Evolutionary conservation across 768 basidiomycete genomes (phyloP).

Genomic region (Serendipita indica): DNA sequence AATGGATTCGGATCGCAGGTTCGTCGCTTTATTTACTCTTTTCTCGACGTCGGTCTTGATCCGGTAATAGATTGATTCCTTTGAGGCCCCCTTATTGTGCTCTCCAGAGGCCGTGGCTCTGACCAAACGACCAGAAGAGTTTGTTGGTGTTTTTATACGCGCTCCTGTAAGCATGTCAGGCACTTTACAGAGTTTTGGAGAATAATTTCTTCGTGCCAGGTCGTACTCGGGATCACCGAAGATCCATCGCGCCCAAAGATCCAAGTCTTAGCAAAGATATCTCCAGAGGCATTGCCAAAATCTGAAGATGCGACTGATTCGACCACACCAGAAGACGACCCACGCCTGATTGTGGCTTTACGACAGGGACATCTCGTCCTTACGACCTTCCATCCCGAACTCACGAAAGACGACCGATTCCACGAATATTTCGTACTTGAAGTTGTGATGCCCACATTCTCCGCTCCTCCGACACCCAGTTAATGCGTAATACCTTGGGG

Average conservation of each 20-base stretch:
- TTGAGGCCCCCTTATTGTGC: conserved; percentile 53
- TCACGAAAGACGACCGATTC: conserved; percentile 74
- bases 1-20: conserved; percentile 96
- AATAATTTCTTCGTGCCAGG: conserved; percentile 28
- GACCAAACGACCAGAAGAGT: conserved; percentile 42
- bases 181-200: neutral
- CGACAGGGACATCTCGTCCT: conserved; percentile 73
- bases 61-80: conserved; percentile 61
- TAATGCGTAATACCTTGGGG: no score
- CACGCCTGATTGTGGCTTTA: conserved; percentile 63
- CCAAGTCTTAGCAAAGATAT: conserved; percentile 55
- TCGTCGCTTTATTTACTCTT: conserved; percentile 16
- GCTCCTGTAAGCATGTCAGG: conserved; percentile 44
- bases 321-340: conserved; percentile 27
- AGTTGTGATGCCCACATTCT: neutral
- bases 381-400: conserved; percentile 89
- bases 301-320: conserved; percentile 33
- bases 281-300: conserved; percentile 33
- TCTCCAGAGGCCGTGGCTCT: conserved; percentile 40
- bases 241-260: conserved; percentile 28
- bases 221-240: conserved; percentile 41
- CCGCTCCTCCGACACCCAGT: neutral
- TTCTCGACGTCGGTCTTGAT: neutral
- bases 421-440: conserved; percentile 72
- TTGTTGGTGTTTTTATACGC: conserved; percentile 83